These are phyloP conservation scores for Talaromyces marneffei DNA, from an alignment of 2,329 filamentous ascomycete genomes.

Conservation along the genomic window DNA sequence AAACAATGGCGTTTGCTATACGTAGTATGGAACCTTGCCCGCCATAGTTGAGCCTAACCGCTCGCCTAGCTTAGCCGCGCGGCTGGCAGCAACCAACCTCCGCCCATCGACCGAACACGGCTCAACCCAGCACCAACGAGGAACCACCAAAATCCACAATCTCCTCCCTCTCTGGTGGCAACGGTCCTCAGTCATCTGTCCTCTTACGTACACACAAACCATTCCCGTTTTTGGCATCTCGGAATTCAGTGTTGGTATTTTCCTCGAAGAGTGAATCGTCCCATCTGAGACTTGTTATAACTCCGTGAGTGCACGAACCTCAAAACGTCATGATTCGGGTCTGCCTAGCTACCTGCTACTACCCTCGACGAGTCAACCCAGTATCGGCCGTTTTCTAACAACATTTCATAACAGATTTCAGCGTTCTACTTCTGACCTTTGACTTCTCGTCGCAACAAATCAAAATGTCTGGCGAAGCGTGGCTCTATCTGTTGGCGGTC, in stretches of 20 bases:
- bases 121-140: neutral
- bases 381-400: neutral
- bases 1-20: neutral
- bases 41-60: neutral
- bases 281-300: neutral
- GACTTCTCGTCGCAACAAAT: slow-evolving; percentile 7
- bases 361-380: neutral
- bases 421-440: neutral
- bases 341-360: neutral
- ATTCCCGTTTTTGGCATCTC: neutral
- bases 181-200: neutral
- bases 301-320: neutral
- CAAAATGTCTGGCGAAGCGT: slow-evolving; percentile 94
- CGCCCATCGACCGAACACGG: neutral
- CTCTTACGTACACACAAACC: neutral
- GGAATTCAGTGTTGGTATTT: no score
- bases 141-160: neutral
- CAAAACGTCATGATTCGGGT: neutral
- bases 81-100: neutral
- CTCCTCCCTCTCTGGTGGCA: neutral
- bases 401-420: neutral
- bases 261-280: neutral
- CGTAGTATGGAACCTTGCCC: neutral
- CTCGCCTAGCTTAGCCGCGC: neutral
- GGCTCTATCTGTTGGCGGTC: slow-evolving; percentile 96